phyloP scores from a whole-genome alignment of 2,329 filamentous ascomycete species.

The Colletotrichum lentis region DNA sequence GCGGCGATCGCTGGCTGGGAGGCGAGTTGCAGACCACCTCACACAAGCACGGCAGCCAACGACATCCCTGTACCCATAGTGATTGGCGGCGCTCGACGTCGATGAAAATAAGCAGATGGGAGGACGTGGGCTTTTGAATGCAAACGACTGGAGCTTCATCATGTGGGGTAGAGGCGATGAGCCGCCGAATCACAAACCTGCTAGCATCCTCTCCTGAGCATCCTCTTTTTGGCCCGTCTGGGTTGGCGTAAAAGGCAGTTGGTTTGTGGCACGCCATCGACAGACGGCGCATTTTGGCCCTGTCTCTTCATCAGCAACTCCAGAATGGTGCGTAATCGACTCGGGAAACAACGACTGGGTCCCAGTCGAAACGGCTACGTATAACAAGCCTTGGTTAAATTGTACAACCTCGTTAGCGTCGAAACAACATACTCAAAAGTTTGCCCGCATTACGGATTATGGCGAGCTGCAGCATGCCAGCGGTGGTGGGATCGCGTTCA shows the following conservation, averaged over 20 bases:
- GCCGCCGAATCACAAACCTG: constrained; percentile 10
- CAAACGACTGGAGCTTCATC: constrained; percentile 5
- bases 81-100: constrained; percentile 29
- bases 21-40: constrained; percentile 25
- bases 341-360: constrained; percentile 8
- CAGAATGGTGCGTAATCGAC: constrained; percentile 5
- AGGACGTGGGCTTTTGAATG: constrained; percentile 23
- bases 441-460: constrained; percentile 15
- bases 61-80: constrained; percentile 22
- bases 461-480: constrained; percentile 26
- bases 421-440: neutral
- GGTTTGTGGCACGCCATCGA: constrained; percentile 9
- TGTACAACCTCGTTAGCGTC: neutral
- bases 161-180: constrained; percentile 11
- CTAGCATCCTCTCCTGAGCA: neutral
- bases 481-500: constrained; percentile 30
- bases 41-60: constrained; percentile 17
- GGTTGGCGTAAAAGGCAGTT: neutral
- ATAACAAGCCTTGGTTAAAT: neutral
- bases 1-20: constrained; percentile 22
- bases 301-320: constrained; percentile 2
- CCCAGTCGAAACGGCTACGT: constrained; percentile 10
- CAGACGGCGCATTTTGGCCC: neutral
- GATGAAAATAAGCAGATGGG: constrained; percentile 33
- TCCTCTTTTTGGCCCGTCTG: constrained; percentile 1